Percentiles rank a stretch among this genome's conserved stretches.
phyloP scores from a whole-genome alignment of 2,329 filamentous ascomycete genomes.

The Atkinsonella texensis region DNA sequence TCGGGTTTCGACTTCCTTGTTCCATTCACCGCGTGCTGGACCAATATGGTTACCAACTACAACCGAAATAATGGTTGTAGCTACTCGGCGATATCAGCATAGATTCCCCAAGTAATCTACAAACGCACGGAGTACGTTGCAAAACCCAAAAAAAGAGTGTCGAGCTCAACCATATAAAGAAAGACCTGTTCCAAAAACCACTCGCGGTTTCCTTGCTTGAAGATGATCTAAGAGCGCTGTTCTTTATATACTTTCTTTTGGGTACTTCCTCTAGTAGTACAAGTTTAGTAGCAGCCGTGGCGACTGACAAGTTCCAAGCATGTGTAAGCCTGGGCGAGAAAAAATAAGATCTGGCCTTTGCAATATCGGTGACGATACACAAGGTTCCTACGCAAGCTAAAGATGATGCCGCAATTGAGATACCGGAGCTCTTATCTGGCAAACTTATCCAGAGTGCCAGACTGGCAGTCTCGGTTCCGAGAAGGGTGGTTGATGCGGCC shows the following conservation, averaged over 20 bases:
- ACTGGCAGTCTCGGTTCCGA: slow-evolving; percentile 4
- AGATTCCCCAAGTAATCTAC: not conserved
- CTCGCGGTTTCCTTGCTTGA: not conserved
- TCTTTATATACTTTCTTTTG: too few relatives aligned
- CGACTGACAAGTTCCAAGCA: too few relatives aligned
- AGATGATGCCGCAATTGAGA: slow-evolving; percentile 16
- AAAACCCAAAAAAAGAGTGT: not conserved
- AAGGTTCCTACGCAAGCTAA: slow-evolving; percentile 17
- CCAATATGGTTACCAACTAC: not conserved
- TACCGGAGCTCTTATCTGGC: slow-evolving; percentile 9
- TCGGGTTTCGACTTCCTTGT: not conserved
- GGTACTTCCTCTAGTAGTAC: too few relatives aligned
- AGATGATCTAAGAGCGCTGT: too few relatives aligned
- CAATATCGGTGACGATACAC: slow-evolving; percentile 16
- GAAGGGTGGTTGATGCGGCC: too few relatives aligned
- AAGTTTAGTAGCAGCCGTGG: too few relatives aligned
- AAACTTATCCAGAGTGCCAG: slow-evolving; percentile 11
- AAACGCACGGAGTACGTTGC: not conserved
- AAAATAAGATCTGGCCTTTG: slow-evolving; percentile 20
- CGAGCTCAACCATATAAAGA: not conserved
- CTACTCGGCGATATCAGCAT: not conserved
- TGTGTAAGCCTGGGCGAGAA: too few relatives aligned
- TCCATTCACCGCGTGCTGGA: not conserved
- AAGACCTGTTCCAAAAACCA: not conserved
- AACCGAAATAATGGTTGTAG: not conserved